These are phyloP conservation scores for Durusdinium trenchii DNA, from an alignment of 73 alveolate genomes.

Conservation along the genomic window DNA sequence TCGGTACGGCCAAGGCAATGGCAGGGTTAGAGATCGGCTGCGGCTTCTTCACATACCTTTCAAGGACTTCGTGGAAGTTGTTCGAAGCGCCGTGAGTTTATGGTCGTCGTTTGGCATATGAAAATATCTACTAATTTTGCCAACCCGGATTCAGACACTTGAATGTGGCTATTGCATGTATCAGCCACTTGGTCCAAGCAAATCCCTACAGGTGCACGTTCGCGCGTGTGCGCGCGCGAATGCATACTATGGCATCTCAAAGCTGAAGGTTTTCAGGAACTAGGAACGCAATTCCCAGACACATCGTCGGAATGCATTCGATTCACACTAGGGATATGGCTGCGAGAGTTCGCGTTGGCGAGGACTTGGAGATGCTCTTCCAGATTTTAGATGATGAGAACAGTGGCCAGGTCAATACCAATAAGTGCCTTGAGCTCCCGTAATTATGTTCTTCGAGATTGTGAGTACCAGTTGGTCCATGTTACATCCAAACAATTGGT, in stretches of 20 bases:
- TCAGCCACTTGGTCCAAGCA: too few relatives aligned
- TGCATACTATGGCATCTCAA: too few relatives aligned
- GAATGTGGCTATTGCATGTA: too few relatives aligned
- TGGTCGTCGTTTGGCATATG: too few relatives aligned
- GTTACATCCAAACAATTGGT: not conserved
- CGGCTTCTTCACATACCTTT: slow-evolving; percentile 52
- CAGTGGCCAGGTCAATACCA: slow-evolving; percentile 41
- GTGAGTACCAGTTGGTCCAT: not conserved
- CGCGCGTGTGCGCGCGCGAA: too few relatives aligned
- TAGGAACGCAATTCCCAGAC: too few relatives aligned
- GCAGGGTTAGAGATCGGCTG: slow-evolving; percentile 51
- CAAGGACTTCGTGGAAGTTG: not conserved
- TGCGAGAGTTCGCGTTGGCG: not conserved
- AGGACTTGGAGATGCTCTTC: slow-evolving; percentile 81
- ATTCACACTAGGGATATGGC: too few relatives aligned
- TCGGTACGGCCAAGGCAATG: slow-evolving; percentile 18
- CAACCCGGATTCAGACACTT: too few relatives aligned
- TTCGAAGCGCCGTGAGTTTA: not conserved
- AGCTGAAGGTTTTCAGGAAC: too few relatives aligned
- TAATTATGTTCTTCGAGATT: not conserved
- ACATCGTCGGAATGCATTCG: too few relatives aligned
- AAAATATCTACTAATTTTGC: too few relatives aligned
- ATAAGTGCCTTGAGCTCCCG: not conserved
- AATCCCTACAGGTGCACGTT: too few relatives aligned
- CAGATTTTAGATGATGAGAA: slow-evolving; percentile 51